Percentiles rank a stretch among this genome's conserved stretches.
Evolutionary conservation across 768 basidiomycete species (phyloP).

Genomic region (Pluteus cervinus): DNA sequence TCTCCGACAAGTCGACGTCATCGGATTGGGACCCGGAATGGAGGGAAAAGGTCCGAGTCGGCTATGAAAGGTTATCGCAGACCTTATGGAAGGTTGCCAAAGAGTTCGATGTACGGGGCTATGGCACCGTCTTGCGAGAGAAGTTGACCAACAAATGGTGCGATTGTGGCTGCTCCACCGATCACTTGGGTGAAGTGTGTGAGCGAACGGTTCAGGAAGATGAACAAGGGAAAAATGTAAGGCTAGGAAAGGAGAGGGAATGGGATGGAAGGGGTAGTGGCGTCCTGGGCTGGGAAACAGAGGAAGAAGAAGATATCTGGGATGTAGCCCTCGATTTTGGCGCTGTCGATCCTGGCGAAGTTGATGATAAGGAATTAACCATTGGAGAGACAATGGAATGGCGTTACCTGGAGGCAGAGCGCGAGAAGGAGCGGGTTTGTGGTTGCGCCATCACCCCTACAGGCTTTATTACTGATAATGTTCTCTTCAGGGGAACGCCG

Average conservation of each 20-base stretch:
- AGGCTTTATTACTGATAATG: slow-evolving; percentile 5
- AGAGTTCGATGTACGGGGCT: slow-evolving; percentile 70
- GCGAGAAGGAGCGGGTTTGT: slow-evolving; percentile 60
- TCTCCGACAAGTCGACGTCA: slow-evolving; percentile 26
- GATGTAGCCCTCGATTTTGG: slow-evolving; percentile 65
- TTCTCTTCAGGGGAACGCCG: slow-evolving; percentile 51
- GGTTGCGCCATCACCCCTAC: slow-evolving; percentile 4
- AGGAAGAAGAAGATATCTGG: slow-evolving; percentile 75
- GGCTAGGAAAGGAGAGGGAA: slow-evolving; percentile 63
- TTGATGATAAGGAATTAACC: slow-evolving; percentile 49
- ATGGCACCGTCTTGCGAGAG: slow-evolving; percentile 62
- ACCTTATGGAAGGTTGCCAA: slow-evolving; percentile 65
- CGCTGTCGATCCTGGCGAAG: slow-evolving; percentile 44
- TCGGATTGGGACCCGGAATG: slow-evolving; percentile 52
- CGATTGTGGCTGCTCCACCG: slow-evolving; percentile 76
- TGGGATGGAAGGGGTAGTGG: slow-evolving; percentile 77
- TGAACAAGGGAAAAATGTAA: slow-evolving; percentile 52
- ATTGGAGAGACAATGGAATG: slow-evolving; percentile 73
- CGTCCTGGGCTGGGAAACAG: slow-evolving; percentile 67
- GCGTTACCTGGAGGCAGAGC: slow-evolving; percentile 64
- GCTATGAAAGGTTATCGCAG: slow-evolving; percentile 59
- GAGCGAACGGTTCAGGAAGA: slow-evolving; percentile 68
- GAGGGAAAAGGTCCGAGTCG: slow-evolving; percentile 51
- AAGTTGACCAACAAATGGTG: slow-evolving; percentile 76
- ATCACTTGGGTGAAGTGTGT: slow-evolving; percentile 72